phyloP scores from a whole-genome alignment of 148 eudicot species.

The Cornus suecica region DNA sequence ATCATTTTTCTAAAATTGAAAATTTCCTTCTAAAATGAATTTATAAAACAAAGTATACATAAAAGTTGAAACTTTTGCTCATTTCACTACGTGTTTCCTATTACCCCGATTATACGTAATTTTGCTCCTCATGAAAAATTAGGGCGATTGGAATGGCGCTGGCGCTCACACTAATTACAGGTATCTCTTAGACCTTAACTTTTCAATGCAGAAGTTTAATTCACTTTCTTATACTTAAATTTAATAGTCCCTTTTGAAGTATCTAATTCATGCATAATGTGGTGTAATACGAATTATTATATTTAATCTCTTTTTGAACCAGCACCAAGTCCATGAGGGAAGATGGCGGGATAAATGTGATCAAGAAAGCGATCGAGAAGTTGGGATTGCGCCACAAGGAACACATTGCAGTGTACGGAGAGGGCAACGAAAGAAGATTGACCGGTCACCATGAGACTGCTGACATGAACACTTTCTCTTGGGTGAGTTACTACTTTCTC shows the following conservation, averaged over 20 bases:
- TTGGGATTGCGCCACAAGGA: slow-evolving; percentile 45
- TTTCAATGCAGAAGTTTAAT: too few relatives aligned
- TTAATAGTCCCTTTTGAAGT: not conserved
- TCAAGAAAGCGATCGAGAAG: slow-evolving; percentile 52
- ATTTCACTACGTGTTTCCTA: not conserved
- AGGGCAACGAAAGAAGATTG: slow-evolving; percentile 61
- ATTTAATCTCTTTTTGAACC: not conserved
- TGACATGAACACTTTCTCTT: slow-evolving; percentile 43
- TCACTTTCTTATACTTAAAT: not conserved
- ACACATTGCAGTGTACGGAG: slow-evolving; percentile 58
- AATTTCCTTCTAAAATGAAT: too few relatives aligned
- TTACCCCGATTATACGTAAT: not conserved
- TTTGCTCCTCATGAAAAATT: not conserved
- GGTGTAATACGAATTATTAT: not conserved
- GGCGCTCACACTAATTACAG: slow-evolving; percentile 81
- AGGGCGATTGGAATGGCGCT: slow-evolving; percentile 81
- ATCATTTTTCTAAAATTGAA: not conserved
- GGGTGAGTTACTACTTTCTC: slow-evolving; percentile 33
- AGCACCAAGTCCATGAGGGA: not conserved
- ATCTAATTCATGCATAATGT: not conserved
- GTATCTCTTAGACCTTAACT: slow-evolving; percentile 8
- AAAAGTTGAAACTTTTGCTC: not conserved
- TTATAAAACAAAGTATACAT: not conserved
- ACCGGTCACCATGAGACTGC: slow-evolving; percentile 68
- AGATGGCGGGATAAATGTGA: slow-evolving; percentile 37